Base-by-base conservation (phyloP, 176 grass and related monocot genomes). In the Elymus sibiricus region DNA sequence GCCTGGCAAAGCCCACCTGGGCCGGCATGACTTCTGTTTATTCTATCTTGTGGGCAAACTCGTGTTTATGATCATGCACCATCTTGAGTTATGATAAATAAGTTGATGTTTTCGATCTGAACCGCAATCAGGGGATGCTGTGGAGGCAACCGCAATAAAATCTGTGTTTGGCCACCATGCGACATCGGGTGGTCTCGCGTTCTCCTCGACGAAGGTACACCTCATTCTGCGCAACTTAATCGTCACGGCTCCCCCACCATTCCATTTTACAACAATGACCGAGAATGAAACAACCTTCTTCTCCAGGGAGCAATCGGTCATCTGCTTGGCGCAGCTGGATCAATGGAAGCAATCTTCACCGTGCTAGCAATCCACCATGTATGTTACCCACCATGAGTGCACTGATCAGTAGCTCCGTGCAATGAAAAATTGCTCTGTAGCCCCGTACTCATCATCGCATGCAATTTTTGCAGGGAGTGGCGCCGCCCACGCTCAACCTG, bases 141-240 rank as follows among this genome's bases (percentile, higher is more conserved):
- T 89, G 28, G 96, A 98, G 84, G 93, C 84, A 4, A 91, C 75
- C 44, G 96, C 96, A 28, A 85, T 98, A 76, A 98, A 90, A 66
- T 84, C 88, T 16, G 84, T 95, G 46, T 98, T 98, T 64, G 86
- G 82, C 11, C 70, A 92, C 47, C 96, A 98, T 25, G 91, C 92
- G 34, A 84, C 64, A 28, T 95, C 96, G 0, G 93, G 93, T 79
- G 88, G 75, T 64, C 86, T 98, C 5, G 91, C 90, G 35, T 86
- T 98, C 39, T 95, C 96, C 46, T 95, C 96, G 9, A 98, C 96
- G 14, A 98, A 98, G 93, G 96, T 98, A 84, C 49, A 19, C 39
- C 1, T 25, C 73, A 29, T 34, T 16, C 6, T 32, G 9, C 21
- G 14, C 10, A 28, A 51, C 9, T 64, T 28, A 16, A 46, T 32